phyloP scores from a whole-genome alignment of 2,329 filamentous ascomycete species.

The Botrytis byssoidea region DNA sequence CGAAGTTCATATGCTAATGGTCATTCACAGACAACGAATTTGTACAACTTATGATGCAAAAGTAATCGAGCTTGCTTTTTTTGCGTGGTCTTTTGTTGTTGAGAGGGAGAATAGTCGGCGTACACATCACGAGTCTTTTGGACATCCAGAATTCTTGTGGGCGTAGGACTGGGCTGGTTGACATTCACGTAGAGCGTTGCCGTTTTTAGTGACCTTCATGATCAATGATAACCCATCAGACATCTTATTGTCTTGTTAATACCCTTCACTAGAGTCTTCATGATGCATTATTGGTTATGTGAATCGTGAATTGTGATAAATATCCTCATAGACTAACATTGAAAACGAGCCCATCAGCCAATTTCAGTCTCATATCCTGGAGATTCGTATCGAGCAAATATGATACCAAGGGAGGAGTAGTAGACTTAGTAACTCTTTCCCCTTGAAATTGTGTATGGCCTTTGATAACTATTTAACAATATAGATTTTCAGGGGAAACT shows the following conservation, averaged over 20 bases:
- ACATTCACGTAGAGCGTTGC: slow-evolving; percentile 15
- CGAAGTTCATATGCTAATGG: slow-evolving; percentile 33
- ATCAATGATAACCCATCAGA: slow-evolving; percentile 12
- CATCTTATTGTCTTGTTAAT: slow-evolving; percentile 16
- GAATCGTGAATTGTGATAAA: background rate
- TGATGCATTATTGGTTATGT: background rate
- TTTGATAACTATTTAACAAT: background rate
- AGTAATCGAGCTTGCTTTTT: slow-evolving; percentile 47
- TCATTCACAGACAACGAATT: slow-evolving; percentile 74
- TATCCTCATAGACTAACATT: background rate
- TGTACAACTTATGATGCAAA: slow-evolving; percentile 95
- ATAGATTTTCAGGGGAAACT: background rate
- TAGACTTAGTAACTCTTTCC: background rate
- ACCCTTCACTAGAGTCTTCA: slow-evolving; percentile 2
- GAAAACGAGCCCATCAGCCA: background rate
- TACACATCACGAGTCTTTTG: slow-evolving; percentile 17
- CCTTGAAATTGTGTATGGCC: background rate
- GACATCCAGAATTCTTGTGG: slow-evolving; percentile 17
- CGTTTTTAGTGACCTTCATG: slow-evolving; percentile 11
- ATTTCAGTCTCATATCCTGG: background rate
- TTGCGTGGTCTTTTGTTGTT: slow-evolving; percentile 20
- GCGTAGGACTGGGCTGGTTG: slow-evolving; percentile 16
- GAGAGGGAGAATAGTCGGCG: slow-evolving; percentile 19
- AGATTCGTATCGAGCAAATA: background rate
- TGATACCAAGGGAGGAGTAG: background rate